Conservation (phyloP, 2,329 filamentous ascomycete species). For the Arthrobotrys sinensis region DNA sequence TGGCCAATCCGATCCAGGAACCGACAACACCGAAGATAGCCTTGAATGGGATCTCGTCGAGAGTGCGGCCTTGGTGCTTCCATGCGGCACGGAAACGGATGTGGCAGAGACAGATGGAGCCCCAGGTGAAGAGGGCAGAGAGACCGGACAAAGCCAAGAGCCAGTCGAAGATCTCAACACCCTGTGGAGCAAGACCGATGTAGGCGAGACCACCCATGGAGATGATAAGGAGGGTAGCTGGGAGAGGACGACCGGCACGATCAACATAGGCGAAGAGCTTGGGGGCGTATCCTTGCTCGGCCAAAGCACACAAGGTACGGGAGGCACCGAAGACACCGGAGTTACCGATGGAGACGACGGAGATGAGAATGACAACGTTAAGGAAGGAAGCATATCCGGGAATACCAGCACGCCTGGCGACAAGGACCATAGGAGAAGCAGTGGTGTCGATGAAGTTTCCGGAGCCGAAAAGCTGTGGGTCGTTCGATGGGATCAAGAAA, state of each 20-base stretch:
- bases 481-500: constrained; percentile 67
- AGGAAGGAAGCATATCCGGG: constrained; percentile 71
- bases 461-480: constrained; percentile 63
- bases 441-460: constrained; percentile 64
- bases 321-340: constrained; percentile 75
- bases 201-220: constrained; percentile 72
- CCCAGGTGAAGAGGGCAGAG: constrained; percentile 77
- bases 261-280: constrained; percentile 74
- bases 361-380: constrained; percentile 72
- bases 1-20: constrained; percentile 75
- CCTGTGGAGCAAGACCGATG: constrained; percentile 69
- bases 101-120: constrained; percentile 76
- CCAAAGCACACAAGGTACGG: constrained; percentile 74
- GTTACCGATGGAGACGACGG: constrained; percentile 70
- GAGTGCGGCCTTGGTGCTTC: constrained; percentile 73
- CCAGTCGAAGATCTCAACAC: constrained; percentile 75
- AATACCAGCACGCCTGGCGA: constrained; percentile 71
- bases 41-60: constrained; percentile 78
- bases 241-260: constrained; percentile 73
- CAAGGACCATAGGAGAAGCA: constrained; percentile 71
- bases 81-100: constrained; percentile 78
- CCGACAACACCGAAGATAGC: constrained; percentile 75
- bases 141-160: constrained; percentile 77
- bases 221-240: constrained; percentile 71
- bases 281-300: constrained; percentile 75